Conservation (phyloP, 345 rosid species). For the Noccaea bulbosa region DNA sequence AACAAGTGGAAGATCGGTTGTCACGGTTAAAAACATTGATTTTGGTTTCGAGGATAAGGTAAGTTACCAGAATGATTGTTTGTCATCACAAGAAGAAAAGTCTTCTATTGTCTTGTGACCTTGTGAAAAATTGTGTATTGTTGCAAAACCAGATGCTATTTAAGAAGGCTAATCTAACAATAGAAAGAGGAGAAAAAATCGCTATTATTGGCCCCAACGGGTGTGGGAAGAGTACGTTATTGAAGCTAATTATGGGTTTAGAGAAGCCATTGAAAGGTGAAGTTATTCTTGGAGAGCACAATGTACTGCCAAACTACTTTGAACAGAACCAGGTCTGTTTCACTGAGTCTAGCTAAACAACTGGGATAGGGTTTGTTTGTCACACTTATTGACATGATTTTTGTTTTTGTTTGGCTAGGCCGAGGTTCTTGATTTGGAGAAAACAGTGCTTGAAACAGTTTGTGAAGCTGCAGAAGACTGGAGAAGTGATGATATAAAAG, state of each 20-base stretch:
- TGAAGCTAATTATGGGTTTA: constrained; percentile 82
- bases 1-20: constrained; percentile 81
- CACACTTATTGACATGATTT: constrained; percentile 3
- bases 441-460: constrained; percentile 87
- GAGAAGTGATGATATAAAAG: constrained; percentile 93
- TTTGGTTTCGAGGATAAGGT: constrained; percentile 83
- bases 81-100: background rate
- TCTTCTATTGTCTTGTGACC: constrained; percentile 20
- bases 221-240: constrained; percentile 90
- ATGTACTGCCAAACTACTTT: constrained; percentile 93
- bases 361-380: background rate
- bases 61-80: constrained; percentile 31
- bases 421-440: constrained; percentile 90
- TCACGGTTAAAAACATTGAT: constrained; percentile 64
- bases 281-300: constrained; percentile 85
- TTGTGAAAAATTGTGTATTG: constrained; percentile 1
- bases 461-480: constrained; percentile 90
- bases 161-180: constrained; percentile 67
- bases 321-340: constrained; percentile 92
- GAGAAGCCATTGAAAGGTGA: constrained; percentile 75
- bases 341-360: background rate
- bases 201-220: constrained; percentile 97
- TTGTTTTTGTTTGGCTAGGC: constrained; percentile 56
- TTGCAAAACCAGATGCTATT: constrained; percentile 64
- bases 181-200: constrained; percentile 84